Evolutionary conservation across 345 rosid genomes (phyloP).

Genomic region (Populus deltoides): DNA sequence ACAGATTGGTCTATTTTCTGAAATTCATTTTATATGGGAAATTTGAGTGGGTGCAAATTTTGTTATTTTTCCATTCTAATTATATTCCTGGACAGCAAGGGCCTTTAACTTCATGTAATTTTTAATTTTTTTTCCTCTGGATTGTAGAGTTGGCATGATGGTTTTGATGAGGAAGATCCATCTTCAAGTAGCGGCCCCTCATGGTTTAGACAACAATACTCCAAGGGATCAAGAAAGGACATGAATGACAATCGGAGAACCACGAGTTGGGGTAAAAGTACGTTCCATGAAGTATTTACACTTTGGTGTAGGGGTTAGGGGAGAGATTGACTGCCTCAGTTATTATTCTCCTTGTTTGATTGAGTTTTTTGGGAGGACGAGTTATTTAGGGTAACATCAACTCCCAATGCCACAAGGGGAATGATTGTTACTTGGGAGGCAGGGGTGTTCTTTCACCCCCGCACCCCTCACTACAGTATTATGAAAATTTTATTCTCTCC

Average conservation of each 20-base stretch:
- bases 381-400: neutral
- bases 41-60: neutral
- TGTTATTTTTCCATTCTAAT: neutral
- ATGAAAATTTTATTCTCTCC: too few relatives aligned
- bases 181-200: constrained; percentile 48
- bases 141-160: constrained; percentile 54
- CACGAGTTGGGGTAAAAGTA: constrained; percentile 48
- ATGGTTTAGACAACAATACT: constrained; percentile 55
- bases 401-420: neutral
- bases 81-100: neutral
- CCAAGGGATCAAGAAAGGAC: constrained; percentile 41
- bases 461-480: neutral
- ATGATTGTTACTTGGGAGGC: neutral
- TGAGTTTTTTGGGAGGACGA: neutral
- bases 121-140: neutral
- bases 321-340: neutral
- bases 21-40: neutral
- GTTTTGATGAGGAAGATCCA: constrained; percentile 44
- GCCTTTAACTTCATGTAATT: constrained; percentile 3
- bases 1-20: neutral
- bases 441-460: neutral
- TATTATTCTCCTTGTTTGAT: neutral
- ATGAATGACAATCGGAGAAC: constrained; percentile 37
- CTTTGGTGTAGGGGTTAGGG: neutral
- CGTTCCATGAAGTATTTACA: constrained; percentile 23